These are phyloP conservation scores for Cyphellophora attinorum DNA, from an alignment of 2,329 filamentous ascomycete genomes.

Conservation along the genomic window DNA sequence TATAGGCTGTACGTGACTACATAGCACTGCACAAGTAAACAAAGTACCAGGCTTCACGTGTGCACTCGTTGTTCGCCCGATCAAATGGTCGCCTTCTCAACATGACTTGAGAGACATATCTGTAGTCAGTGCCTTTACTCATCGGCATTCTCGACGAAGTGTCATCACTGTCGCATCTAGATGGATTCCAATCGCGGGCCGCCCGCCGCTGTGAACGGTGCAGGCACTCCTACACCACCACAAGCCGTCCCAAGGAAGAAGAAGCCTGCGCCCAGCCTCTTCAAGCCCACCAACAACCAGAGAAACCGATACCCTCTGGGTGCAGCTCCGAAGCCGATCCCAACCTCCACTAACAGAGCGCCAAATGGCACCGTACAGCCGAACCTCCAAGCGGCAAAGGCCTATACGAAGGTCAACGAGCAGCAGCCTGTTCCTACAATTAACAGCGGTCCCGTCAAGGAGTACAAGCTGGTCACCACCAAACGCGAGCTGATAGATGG, in stretches of 20 bases:
- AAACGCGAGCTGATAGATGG: conserved; percentile 72
- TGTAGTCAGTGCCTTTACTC: neutral
- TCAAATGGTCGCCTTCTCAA: too few relatives aligned
- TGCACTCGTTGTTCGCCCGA: too few relatives aligned
- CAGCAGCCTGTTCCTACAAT: neutral
- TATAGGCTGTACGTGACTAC: too few relatives aligned
- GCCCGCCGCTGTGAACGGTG: conserved; percentile 1
- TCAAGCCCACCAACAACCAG: conserved; percentile 3
- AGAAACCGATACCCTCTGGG: neutral
- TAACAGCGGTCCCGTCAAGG: conserved; percentile 26
- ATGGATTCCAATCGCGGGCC: neutral
- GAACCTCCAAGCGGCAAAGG: neutral
- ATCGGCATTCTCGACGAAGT: neutral
- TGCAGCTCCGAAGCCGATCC: conserved; percentile 1
- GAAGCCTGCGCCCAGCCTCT: neutral
- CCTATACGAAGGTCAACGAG: neutral
- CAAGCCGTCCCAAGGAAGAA: neutral
- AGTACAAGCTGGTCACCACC: conserved; percentile 68
- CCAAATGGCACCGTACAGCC: neutral
- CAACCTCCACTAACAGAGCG: neutral
- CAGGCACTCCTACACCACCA: neutral
- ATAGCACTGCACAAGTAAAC: too few relatives aligned
- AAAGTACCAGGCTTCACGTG: too few relatives aligned
- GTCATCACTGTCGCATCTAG: neutral
- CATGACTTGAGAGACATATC: too few relatives aligned